Evolutionary conservation across 1,139 yeast genomes (phyloP).

Genomic region (Pneumocystis wakefieldiae): DNA sequence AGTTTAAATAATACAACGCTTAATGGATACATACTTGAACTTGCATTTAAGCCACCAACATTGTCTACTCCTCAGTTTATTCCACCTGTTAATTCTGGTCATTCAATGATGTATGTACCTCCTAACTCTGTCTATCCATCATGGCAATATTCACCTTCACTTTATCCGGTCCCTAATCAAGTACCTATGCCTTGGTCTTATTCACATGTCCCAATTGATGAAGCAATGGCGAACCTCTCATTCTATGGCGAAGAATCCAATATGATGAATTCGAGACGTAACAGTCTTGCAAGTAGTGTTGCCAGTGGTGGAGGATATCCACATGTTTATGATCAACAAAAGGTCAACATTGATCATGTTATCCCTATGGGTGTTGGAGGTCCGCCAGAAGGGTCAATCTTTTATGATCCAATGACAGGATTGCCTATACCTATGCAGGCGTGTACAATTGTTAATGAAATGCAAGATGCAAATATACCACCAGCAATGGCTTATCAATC

Average conservation of each 20-base stretch:
- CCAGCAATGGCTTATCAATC: background rate
- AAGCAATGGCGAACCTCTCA: background rate
- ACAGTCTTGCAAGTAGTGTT: background rate
- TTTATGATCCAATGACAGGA: background rate
- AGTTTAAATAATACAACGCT: background rate
- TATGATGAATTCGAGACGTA: background rate
- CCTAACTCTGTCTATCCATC: background rate
- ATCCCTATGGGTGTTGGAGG: background rate
- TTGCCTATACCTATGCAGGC: background rate
- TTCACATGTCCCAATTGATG: background rate
- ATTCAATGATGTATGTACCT: background rate
- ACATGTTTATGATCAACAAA: background rate
- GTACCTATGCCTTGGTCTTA: background rate
- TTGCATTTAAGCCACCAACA: background rate
- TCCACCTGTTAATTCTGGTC: background rate
- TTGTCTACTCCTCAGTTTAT: background rate
- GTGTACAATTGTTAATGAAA: background rate
- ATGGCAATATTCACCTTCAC: background rate
- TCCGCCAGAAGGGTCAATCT: background rate
- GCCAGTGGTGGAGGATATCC: background rate
- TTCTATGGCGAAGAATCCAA: background rate
- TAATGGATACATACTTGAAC: constrained; percentile 1
- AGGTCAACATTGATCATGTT: background rate
- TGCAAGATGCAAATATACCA: background rate
- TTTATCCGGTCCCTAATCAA: background rate